phyloP scores from a whole-genome alignment of 2,329 filamentous ascomycete species.

The Arthroderma sp. region DNA sequence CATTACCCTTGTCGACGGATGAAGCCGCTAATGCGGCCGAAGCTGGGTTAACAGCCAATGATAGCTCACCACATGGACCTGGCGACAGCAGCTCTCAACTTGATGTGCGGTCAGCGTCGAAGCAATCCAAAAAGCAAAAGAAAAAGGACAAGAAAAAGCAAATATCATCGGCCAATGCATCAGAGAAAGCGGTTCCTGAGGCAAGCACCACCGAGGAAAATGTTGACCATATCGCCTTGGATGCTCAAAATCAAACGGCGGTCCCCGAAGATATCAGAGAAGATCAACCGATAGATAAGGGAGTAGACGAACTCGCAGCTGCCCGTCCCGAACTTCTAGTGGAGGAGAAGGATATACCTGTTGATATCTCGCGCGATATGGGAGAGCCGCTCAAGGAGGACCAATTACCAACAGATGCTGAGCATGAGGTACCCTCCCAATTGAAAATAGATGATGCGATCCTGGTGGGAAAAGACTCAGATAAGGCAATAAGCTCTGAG shows the following conservation, averaged over 20 bases:
- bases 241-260: conserved; percentile 2
- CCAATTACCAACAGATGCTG: background rate
- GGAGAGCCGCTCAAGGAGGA: background rate
- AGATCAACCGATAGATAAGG: background rate
- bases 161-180: background rate
- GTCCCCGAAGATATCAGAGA: background rate
- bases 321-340: background rate
- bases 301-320: background rate
- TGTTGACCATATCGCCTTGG: background rate
- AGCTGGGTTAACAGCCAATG: conserved; percentile 6
- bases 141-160: conserved; percentile 15
- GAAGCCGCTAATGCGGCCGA: conserved; percentile 1
- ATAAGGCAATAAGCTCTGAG: background rate
- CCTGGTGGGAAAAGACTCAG: background rate
- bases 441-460: background rate
- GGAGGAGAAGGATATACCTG: background rate
- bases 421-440: background rate
- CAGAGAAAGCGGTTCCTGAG: background rate
- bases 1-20: background rate
- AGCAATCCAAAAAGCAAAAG: conserved; percentile 16
- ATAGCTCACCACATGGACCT: conserved; percentile 7
- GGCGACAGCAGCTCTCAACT: background rate
- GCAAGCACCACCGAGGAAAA: background rate
- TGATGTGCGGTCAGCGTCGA: conserved; percentile 6
- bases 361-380: background rate